Evolutionary conservation across 2,329 filamentous ascomycete genomes (phyloP).

Genomic region (Hymenoscyphus occultus): DNA sequence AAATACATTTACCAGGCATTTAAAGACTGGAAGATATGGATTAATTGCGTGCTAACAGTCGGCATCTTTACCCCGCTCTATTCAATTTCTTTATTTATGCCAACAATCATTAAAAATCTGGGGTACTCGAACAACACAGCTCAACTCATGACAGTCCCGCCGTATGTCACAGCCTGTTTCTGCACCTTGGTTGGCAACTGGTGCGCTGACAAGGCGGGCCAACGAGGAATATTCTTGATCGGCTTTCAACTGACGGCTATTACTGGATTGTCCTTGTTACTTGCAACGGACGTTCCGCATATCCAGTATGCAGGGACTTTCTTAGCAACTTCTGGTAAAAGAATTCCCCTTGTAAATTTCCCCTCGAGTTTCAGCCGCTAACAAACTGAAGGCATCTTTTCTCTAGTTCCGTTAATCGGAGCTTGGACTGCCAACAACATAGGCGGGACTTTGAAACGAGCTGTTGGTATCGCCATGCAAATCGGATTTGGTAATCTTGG

Average conservation of each 20-base stretch:
- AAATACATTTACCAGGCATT: constrained; percentile 56
- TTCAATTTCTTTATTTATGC: constrained; percentile 42
- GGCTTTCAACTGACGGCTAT: constrained; percentile 66
- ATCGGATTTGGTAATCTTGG: constrained; percentile 92
- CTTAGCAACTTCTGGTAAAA: constrained; percentile 62
- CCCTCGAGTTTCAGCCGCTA: background rate
- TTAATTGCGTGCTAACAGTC: constrained; percentile 53
- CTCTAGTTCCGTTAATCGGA: constrained; percentile 78
- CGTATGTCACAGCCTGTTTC: constrained; percentile 61
- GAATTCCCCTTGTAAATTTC: background rate
- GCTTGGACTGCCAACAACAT: constrained; percentile 85
- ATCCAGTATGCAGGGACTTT: constrained; percentile 82
- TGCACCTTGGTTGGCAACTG: constrained; percentile 68
- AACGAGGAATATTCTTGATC: constrained; percentile 69
- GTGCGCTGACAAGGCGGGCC: constrained; percentile 67
- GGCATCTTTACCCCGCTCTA: constrained; percentile 53
- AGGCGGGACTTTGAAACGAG: constrained; percentile 86
- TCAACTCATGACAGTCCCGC: constrained; percentile 48
- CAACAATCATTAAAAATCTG: constrained; percentile 46
- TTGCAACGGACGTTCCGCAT: constrained; percentile 58
- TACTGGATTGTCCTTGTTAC: constrained; percentile 73
- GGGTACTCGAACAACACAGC: constrained; percentile 54
- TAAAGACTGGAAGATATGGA: constrained; percentile 53
- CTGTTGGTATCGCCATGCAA: constrained; percentile 81
- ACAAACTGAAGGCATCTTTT: constrained; percentile 69